Base-by-base conservation (phyloP, 2,329 filamentous ascomycete species). In the Xenoacremonium recifei region DNA sequence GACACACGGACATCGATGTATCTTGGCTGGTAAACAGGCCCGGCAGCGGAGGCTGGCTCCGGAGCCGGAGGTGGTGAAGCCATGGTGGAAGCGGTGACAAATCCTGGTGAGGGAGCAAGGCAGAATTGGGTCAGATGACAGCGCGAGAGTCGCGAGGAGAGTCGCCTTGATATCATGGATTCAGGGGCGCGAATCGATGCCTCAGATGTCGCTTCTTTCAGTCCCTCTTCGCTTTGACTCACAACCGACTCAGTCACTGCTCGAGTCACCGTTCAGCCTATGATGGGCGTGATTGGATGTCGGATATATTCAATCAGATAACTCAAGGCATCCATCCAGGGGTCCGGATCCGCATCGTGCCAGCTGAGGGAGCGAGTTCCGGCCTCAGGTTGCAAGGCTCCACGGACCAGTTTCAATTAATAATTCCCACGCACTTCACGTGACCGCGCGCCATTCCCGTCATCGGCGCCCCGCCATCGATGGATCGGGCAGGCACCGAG, bases 1-100 rank as follows among this genome's bases (percentile, higher is more conserved):
- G 13, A 27, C 12, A 48, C 74, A n/a, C n/a, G 58, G 69, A 84
- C 80, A 76, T 84, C 80, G 47, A 83, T 76, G 54, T 82, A 84
- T 57, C 78, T 71, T 10, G 78, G 77, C 11, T 47, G 55, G 44
- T 67, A 66, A 30, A 45, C 29, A 17, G 54, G 39, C 39, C 21
- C 44, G 30, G 40, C 40, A 31, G n/a, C n/a, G n/a, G n/a, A n/a
- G n/a, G 42, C 36, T 21, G 48, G 42, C 40, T 49, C 52, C n/a
- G 41, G 30, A 33, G 35, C 42, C n/a, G 45, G 31, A 18, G 46
- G 35, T 30, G 48, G 42, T 21, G 58, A 53, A 44, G 56, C 55
- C 63, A 65, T 65, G 21, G 44, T 53, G 44, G n/a, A n/a, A n/a
- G n/a, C n/a, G n/a, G n/a, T n/a, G n/a, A n/a, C n/a, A n/a, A n/a